Conservation (phyloP, 371 early-diverging fungal genomes). For the Paraphysoderma sedebokerense region DNA sequence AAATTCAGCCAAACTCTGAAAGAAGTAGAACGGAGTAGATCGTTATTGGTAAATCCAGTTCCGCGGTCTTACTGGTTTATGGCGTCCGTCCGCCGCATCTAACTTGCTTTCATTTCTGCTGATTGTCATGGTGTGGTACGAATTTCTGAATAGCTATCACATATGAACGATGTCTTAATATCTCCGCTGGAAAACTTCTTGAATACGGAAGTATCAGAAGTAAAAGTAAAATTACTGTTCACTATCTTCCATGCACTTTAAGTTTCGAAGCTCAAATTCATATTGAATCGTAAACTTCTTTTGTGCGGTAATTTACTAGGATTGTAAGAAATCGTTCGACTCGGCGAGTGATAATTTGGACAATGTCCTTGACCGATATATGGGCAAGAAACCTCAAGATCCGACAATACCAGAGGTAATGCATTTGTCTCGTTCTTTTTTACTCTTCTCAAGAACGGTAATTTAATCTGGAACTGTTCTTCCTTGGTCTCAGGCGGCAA, state of each 20-base stretch:
- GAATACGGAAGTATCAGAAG: constrained; percentile 29
- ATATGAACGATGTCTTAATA: constrained; percentile 42
- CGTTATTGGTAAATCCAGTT: background rate
- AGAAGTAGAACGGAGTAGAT: constrained; percentile 4
- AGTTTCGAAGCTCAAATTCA: background rate
- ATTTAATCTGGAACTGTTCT: constrained; percentile 1
- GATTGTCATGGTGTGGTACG: too few species aligned
- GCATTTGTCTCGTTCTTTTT: background rate
- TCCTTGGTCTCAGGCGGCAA: constrained; percentile 21
- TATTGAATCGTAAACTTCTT: background rate
- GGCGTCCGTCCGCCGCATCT: too few species aligned
- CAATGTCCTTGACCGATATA: constrained; percentile 30
- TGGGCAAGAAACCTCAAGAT: constrained; percentile 41
- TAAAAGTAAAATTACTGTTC: constrained; percentile 24
- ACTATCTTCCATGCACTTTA: background rate
- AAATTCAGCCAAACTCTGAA: background rate
- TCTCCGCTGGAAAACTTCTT: constrained; percentile 39
- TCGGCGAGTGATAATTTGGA: constrained; percentile 47
- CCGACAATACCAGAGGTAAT: constrained; percentile 33
- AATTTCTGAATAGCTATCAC: constrained; percentile 26
- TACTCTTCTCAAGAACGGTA: background rate
- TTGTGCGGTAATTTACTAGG: constrained; percentile 14
- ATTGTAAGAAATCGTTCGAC: constrained; percentile 39
- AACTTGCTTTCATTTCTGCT: too few species aligned
- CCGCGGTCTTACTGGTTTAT: background rate